Percentiles rank a stretch among this genome's conserved stretches.
Conservation (phyloP, 2,329 filamentous ascomycete species). For the Diaporthe australafricana region DNA sequence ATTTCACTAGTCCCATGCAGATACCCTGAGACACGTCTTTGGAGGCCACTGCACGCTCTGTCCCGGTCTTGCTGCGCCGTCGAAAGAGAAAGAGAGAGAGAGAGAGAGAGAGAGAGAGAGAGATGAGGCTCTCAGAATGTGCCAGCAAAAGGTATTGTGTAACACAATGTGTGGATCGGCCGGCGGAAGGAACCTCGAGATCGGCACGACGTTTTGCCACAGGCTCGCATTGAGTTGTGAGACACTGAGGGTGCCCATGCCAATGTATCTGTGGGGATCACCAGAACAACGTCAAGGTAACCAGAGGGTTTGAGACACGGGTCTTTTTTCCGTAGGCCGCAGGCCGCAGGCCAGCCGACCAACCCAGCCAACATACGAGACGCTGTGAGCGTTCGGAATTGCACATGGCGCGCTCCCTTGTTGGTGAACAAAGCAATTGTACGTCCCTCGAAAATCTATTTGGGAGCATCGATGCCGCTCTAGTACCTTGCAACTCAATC, state of each 20-base stretch:
- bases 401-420: constrained; percentile 17
- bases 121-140: constrained; percentile 2
- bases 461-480: background rate
- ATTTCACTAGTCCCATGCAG: constrained; percentile 22
- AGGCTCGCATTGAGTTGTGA: background rate
- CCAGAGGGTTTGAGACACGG: constrained; percentile 4
- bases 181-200: background rate
- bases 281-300: background rate
- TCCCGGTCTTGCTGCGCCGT: background rate
- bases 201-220: constrained; percentile 19
- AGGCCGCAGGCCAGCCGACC: too few species aligned
- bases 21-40: background rate
- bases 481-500: background rate
- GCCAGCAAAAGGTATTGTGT: background rate
- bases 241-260: background rate
- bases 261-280: background rate
- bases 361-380: background rate
- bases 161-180: background rate
- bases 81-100: too few species aligned
- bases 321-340: constrained; percentile 2
- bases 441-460: background rate
- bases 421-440: constrained; percentile 5
- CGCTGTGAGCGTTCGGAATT: constrained; percentile 6
- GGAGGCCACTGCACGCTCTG: background rate
- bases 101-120: too few species aligned